A percentile compares a stretch with the other conserved stretches of the same genome.
Conservation (phyloP, 108 stramenopile genomes). For the Pseudonitzschia multiseries region DNA sequence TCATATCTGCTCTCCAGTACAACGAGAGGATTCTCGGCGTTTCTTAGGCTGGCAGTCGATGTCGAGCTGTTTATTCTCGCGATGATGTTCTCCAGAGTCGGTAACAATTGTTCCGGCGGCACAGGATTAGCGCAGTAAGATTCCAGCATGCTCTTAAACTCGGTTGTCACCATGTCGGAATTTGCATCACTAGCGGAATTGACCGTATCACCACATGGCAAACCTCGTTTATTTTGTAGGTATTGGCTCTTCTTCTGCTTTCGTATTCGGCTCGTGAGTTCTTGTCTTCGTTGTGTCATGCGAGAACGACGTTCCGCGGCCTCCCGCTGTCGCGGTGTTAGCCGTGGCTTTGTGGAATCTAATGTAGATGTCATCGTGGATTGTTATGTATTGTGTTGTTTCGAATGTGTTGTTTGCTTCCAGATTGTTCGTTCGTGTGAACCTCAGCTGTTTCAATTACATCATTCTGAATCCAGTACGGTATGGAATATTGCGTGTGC, state of each 20-base stretch:
- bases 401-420: no score
- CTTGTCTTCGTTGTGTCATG: slow-evolving; percentile 35
- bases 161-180: neutral
- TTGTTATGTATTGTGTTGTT: neutral
- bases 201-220: neutral
- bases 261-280: slow-evolving; percentile 25
- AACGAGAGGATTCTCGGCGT: slow-evolving; percentile 3
- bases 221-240: slow-evolving; percentile 26
- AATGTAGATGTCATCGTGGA: neutral
- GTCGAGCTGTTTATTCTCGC: neutral
- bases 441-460: no score
- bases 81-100: neutral
- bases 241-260: slow-evolving; percentile 39
- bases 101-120: neutral
- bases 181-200: neutral
- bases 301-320: slow-evolving; percentile 24
- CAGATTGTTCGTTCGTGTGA: no score
- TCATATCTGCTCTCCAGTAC: slow-evolving; percentile 10
- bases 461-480: no score
- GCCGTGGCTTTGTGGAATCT: slow-evolving; percentile 3
- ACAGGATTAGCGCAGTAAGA: neutral
- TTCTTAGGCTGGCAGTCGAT: neutral
- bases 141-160: neutral
- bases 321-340: slow-evolving; percentile 29
- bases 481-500: no score